phyloP scores from a whole-genome alignment of 495 filamentous ascomycete species.

The Penicillium coprophilum region DNA sequence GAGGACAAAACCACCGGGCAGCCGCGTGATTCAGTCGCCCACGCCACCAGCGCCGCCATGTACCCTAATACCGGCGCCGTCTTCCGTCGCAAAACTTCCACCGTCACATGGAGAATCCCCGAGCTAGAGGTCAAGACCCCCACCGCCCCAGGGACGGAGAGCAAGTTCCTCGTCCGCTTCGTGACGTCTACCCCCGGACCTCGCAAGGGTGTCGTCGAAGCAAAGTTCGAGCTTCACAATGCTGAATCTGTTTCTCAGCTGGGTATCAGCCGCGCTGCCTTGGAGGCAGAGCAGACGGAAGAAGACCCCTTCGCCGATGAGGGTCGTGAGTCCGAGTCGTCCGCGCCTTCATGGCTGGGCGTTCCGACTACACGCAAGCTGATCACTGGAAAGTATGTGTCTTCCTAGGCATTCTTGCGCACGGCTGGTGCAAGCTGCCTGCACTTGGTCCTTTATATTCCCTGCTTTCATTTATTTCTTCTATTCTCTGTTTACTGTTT shows the following conservation, averaged over 20 bases:
- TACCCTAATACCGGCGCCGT: slow-evolving; percentile 52
- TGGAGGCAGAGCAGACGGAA: slow-evolving; percentile 34
- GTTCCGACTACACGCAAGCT: slow-evolving; percentile 71
- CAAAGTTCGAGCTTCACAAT: slow-evolving; percentile 71
- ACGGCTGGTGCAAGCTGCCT: neutral
- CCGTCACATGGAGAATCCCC: slow-evolving; percentile 85
- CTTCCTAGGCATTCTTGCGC: slow-evolving; percentile 23
- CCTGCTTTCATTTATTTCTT: neutral
- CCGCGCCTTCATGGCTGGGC: slow-evolving; percentile 64
- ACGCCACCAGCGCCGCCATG: slow-evolving; percentile 48
- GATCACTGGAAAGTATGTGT: slow-evolving; percentile 72
- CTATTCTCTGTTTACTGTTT: neutral
- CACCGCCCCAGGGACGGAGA: slow-evolving; percentile 36
- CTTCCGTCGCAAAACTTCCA: slow-evolving; percentile 83
- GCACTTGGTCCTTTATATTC: slow-evolving; percentile 17
- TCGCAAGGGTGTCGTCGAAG: slow-evolving; percentile 73
- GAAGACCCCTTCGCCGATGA: slow-evolving; percentile 71
- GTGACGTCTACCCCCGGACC: slow-evolving; percentile 73
- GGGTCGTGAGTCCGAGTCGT: slow-evolving; percentile 34
- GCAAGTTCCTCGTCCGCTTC: slow-evolving; percentile 79
- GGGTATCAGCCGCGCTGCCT: slow-evolving; percentile 50
- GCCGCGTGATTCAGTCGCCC: slow-evolving; percentile 41
- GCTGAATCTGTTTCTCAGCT: slow-evolving; percentile 59
- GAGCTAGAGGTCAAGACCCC: slow-evolving; percentile 62
- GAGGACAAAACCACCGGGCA: slow-evolving; percentile 44